phyloP scores from a whole-genome alignment of 2,329 filamentous ascomycete species.

The Alternaria conjuncta region DNA sequence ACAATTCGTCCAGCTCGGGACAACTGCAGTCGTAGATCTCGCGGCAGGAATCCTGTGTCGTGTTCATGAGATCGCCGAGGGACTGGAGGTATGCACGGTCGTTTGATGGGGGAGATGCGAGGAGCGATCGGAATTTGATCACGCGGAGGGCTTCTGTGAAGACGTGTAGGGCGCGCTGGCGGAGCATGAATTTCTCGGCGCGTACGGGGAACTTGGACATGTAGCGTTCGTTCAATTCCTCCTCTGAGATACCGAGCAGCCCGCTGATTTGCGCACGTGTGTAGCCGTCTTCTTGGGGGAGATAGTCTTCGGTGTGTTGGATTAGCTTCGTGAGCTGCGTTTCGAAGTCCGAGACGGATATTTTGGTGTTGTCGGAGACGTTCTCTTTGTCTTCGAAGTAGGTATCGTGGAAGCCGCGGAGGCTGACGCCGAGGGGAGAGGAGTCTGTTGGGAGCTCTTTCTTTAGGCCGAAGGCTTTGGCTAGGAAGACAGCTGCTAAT shows the following conservation, averaged over 20 bases:
- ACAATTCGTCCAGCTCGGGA: conserved; percentile 89
- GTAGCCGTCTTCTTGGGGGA: conserved; percentile 83
- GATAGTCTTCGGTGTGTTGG: conserved; percentile 70
- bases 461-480: conserved; percentile 65
- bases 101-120: conserved; percentile 57
- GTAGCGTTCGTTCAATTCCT: conserved; percentile 77
- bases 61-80: conserved; percentile 85
- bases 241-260: conserved; percentile 71
- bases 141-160: conserved; percentile 89
- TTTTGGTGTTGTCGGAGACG: conserved; percentile 57
- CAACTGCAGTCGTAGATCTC: conserved; percentile 91
- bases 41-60: conserved; percentile 86
- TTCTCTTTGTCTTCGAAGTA: conserved; percentile 68
- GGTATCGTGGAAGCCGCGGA: conserved; percentile 85
- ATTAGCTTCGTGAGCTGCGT: conserved; percentile 77
- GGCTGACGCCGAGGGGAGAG: conserved; percentile 79
- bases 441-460: conserved; percentile 73
- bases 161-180: conserved; percentile 87
- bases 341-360: conserved; percentile 52
- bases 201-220: conserved; percentile 89
- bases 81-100: conserved; percentile 71
- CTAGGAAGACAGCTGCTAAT: conserved; percentile 75
- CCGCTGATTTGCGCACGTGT: conserved; percentile 83
- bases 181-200: conserved; percentile 84
- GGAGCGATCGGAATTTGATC: conserved; percentile 78